These are phyloP conservation scores for Cercospora beticola DNA, from an alignment of 2,329 filamentous ascomycete genomes.

Conservation along the genomic window DNA sequence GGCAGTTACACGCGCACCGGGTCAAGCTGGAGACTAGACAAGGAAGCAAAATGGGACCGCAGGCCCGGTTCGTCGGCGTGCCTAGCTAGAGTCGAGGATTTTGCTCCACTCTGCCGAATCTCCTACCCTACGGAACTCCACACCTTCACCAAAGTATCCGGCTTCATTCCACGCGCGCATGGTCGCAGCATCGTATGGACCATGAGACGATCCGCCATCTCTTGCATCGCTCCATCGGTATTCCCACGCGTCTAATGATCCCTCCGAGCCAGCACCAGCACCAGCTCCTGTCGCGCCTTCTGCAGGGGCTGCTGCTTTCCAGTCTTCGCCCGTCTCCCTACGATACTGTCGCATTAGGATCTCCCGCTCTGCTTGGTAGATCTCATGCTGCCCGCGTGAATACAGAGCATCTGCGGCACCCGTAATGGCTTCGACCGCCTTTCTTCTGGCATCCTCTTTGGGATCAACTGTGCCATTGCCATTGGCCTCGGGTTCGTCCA, in stretches of 20 bases:
- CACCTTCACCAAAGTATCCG: constrained; percentile 88
- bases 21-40: constrained; percentile 3
- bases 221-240: constrained; percentile 89
- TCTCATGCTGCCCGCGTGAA: constrained; percentile 77
- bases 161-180: constrained; percentile 92
- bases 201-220: constrained; percentile 75
- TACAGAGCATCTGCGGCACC: constrained; percentile 86
- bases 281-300: constrained; percentile 13
- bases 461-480: constrained; percentile 55
- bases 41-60: constrained; percentile 3
- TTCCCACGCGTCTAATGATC: constrained; percentile 61
- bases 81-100: constrained; percentile 39
- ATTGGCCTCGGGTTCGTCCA: constrained; percentile 49
- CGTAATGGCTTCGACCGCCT: constrained; percentile 78
- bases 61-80: constrained; percentile 1
- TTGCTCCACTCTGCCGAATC: constrained; percentile 47
- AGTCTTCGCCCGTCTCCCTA: constrained; percentile 82
- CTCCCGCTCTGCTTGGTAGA: constrained; percentile 88
- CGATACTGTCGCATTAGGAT: constrained; percentile 77
- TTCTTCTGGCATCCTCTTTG: constrained; percentile 67
- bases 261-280: neutral
- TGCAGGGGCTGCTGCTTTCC: constrained; percentile 54
- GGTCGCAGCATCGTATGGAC: constrained; percentile 78
- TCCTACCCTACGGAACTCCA: constrained; percentile 55
- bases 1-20: neutral